Evolutionary conservation across 1,284 basidiomycete species (phyloP), one percentile per base, ranked within the genome.

Genomic region (Pholiota adiposa): DNA sequence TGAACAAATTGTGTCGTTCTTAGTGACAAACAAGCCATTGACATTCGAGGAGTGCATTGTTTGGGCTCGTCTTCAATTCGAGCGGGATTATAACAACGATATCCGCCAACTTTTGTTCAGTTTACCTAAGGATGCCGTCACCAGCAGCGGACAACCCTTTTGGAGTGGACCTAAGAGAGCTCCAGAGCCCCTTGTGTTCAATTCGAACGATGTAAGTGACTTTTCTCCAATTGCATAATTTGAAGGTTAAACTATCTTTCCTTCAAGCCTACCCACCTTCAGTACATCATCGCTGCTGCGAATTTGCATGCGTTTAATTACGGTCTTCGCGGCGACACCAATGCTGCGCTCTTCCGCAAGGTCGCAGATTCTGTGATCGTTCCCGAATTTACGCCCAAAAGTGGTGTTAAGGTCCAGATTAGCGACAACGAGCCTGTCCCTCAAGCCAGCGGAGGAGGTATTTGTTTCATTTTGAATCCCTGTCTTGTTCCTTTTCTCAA

Each of bases 231-330:
- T 7, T 38, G 36, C 14, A 9, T 43, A 44, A 33, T 51, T 25
- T 57, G 29, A 31, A 53, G 52, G 36, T 58, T 40, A 21, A 38
- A 21, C 33, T 41, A 18, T 43, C 27, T 23, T 49, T 51, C 19
- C 38, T 61, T 41, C 34, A 58, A 98, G 93, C 83, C 92, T 38
- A 85, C 89, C 9, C 97, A 99, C 75, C 78, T 98, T 54, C 84
- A 87, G 53, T 99, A 95, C 77, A 88, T 99, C 71, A 89, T 98
- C 58, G 86, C 97, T 11, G 96, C 92, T 21, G 96, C 97, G 60
- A 98, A 99, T 77, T 82, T 99, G 48, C 97, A 97, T 73, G 97
- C 97, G 7, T 98, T 88, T 82, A 99, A 99, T 82, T 99, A 99
- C 72, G 97, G 97, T 19, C 83, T 99, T 53, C 92, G 93, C 69